Conservation (phyloP, 768 basidiomycete genomes). For the Hericium coralloides region DNA sequence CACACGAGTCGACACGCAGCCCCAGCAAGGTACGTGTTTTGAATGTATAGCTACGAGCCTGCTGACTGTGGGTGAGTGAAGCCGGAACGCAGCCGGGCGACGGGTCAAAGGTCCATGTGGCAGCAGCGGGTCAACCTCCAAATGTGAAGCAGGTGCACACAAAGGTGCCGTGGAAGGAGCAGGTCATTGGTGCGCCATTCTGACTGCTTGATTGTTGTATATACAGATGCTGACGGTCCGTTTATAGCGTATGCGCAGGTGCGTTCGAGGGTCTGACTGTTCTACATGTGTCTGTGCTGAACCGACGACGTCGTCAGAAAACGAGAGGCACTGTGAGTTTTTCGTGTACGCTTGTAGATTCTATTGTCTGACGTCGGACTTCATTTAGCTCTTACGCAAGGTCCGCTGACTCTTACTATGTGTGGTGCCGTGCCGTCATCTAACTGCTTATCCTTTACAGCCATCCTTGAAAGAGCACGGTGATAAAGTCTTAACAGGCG, state of each 20-base stretch:
- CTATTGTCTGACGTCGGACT: not conserved
- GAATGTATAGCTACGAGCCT: conserved; percentile 11
- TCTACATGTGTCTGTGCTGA: not conserved
- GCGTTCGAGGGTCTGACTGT: not conserved
- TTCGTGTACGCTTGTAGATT: not conserved
- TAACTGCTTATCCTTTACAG: conserved; percentile 10
- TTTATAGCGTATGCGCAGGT: not conserved
- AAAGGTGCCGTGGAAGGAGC: conserved; percentile 48
- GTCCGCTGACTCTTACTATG: not conserved
- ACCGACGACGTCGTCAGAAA: conserved; percentile 1
- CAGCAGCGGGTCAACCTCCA: conserved; percentile 5
- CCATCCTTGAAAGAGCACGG: conserved; percentile 44
- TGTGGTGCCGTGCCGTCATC: not conserved
- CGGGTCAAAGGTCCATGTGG: conserved; percentile 23
- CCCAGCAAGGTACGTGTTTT: not conserved
- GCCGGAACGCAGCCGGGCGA: conserved; percentile 29
- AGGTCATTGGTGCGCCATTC: conserved; percentile 48
- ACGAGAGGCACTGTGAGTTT: conserved; percentile 9
- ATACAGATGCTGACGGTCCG: not conserved
- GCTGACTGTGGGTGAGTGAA: conserved; percentile 7
- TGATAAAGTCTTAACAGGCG: conserved; percentile 42
- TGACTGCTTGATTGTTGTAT: too few relatives aligned
- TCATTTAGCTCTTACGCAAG: conserved; percentile 7
- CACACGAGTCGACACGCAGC: not conserved
- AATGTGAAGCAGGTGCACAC: conserved; percentile 19